Evolutionary conservation across 2,329 filamentous ascomycete species (phyloP).

Genomic region (Myriosclerotinia scirpicola): DNA sequence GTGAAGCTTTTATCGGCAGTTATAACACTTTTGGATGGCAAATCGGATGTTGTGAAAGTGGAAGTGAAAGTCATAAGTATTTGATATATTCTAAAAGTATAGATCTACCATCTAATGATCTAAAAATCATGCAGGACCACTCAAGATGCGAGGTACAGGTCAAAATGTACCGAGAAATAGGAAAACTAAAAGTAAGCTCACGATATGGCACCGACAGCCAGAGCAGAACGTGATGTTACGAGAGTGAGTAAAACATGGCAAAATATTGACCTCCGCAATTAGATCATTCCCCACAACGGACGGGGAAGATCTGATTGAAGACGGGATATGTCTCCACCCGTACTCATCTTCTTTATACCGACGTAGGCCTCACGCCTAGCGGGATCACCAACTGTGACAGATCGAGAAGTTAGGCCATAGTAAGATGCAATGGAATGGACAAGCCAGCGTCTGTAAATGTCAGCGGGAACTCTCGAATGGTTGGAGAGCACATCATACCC

Average conservation of each 20-base stretch:
- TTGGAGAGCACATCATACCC: constrained; percentile 51
- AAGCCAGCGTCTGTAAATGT: constrained; percentile 72
- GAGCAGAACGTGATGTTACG: background rate
- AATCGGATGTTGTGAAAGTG: background rate
- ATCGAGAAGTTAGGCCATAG: constrained; percentile 82
- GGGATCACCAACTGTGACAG: constrained; percentile 69
- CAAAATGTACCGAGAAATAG: background rate
- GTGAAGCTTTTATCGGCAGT: background rate
- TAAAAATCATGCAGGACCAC: constrained; percentile 13
- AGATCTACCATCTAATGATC: constrained; percentile 5
- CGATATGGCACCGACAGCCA: background rate
- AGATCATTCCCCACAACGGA: constrained; percentile 56
- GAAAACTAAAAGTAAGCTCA: background rate
- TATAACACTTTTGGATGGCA: background rate
- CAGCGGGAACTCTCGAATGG: constrained; percentile 27
- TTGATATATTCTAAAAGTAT: background rate
- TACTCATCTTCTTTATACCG: constrained; percentile 57
- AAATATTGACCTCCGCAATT: constrained; percentile 13
- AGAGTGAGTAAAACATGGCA: background rate
- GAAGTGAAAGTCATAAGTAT: background rate
- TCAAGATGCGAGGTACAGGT: background rate
- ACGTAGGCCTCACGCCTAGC: constrained; percentile 80
- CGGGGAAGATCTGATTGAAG: constrained; percentile 50
- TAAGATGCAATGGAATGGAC: constrained; percentile 91
- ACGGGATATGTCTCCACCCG: constrained; percentile 29